Evolutionary conservation across 208 protist genomes (phyloP).

Genomic region (Crithidia sp.): DNA sequence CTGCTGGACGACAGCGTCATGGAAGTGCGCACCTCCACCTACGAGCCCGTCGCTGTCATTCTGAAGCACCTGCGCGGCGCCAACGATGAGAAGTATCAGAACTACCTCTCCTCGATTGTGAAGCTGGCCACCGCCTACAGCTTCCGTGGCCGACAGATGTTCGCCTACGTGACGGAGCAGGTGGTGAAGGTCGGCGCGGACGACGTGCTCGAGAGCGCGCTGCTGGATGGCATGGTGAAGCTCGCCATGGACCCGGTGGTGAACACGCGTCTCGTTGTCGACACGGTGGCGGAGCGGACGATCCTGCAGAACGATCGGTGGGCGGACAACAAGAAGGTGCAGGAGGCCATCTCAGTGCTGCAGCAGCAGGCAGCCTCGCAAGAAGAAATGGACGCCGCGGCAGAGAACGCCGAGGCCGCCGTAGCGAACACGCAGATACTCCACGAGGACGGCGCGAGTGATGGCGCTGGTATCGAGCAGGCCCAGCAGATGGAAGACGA

Average conservation of each 20-base stretch:
- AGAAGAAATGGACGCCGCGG: constrained; percentile 31
- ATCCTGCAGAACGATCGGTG: constrained; percentile 54
- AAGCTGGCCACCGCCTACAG: constrained; percentile 73
- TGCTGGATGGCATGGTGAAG: constrained; percentile 65
- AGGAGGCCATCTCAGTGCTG: constrained; percentile 45
- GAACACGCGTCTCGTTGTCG: constrained; percentile 89
- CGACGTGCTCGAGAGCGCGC: constrained; percentile 66
- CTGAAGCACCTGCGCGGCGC: constrained; percentile 65
- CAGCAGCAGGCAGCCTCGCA: constrained; percentile 34
- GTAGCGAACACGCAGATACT: constrained; percentile 33
- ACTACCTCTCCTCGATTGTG: constrained; percentile 72
- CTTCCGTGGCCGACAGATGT: constrained; percentile 91
- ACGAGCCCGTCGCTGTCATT: constrained; percentile 75
- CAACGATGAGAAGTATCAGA: constrained; percentile 39
- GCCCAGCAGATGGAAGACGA: constrained; percentile 26
- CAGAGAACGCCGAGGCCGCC: constrained; percentile 30
- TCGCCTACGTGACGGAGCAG: constrained; percentile 86
- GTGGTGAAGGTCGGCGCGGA: constrained; percentile 69
- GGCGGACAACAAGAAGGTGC: constrained; percentile 54
- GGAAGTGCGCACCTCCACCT: constrained; percentile 86
- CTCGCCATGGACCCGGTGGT: constrained; percentile 84
- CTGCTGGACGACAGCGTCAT: constrained; percentile 92
- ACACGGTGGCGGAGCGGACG: constrained; percentile 58
- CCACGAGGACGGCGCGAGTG: constrained; percentile 18
- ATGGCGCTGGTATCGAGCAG: constrained; percentile 2